Evolutionary conservation across 2,329 filamentous ascomycete genomes (phyloP).

Genomic region (Tolypocladium tundrense): DNA sequence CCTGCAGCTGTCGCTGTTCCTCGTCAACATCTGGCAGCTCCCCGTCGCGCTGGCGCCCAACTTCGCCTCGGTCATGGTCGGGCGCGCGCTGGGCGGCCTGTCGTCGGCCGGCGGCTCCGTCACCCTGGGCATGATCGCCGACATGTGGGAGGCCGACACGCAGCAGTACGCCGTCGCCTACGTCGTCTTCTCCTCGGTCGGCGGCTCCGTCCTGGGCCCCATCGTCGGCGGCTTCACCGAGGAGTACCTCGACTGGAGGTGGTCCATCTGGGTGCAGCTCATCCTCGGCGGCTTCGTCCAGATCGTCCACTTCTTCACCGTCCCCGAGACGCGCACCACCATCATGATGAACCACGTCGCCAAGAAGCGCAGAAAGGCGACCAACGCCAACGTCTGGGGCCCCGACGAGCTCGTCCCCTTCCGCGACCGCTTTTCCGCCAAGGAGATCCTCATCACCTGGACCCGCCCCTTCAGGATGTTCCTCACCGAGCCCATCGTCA

Average conservation of each 20-base stretch:
- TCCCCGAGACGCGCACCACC: constrained; percentile 69
- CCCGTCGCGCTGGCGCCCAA: constrained; percentile 65
- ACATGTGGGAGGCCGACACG: constrained; percentile 59
- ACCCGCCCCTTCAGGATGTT: constrained; percentile 63
- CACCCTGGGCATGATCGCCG: constrained; percentile 65
- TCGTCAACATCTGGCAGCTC: constrained; percentile 71
- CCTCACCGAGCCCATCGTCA: constrained; percentile 62
- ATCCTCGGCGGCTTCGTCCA: constrained; percentile 67
- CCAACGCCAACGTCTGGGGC: constrained; percentile 55
- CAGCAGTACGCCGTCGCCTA: constrained; percentile 70
- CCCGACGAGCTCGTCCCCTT: constrained; percentile 60
- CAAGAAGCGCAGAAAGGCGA: constrained; percentile 55
- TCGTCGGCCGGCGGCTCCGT: constrained; percentile 65
- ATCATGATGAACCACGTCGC: constrained; percentile 73
- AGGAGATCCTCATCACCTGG: constrained; percentile 48
- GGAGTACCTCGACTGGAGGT: constrained; percentile 57
- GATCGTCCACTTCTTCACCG: constrained; percentile 53
- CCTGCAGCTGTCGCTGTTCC: constrained; percentile 59
- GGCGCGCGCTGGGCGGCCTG: constrained; percentile 59
- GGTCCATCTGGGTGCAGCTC: constrained; percentile 78
- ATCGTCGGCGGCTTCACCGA: constrained; percentile 72
- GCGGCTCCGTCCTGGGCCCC: constrained; percentile 65
- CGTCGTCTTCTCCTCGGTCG: constrained; percentile 70
- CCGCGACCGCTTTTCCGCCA: constrained; percentile 45
- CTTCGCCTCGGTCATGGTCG: constrained; percentile 59